Evolutionary conservation across 441 rosid genomes (phyloP).

Genomic region (Metrosideros polymorpha): DNA sequence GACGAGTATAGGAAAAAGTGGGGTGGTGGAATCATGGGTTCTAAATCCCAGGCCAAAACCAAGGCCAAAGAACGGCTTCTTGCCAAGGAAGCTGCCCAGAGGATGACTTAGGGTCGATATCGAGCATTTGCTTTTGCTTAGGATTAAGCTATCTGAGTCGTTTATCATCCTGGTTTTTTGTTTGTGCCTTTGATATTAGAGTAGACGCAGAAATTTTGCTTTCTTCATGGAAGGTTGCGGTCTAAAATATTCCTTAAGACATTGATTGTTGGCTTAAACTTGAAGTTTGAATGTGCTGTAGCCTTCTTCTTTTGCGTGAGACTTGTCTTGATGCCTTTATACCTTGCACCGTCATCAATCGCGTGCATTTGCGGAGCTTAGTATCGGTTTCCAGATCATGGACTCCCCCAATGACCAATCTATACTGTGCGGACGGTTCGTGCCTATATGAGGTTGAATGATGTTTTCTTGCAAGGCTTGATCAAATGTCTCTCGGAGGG

Average conservation of each 20-base stretch:
- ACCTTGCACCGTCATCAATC: not conserved
- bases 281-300: not conserved
- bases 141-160: not conserved
- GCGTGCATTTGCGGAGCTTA: not conserved
- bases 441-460: not conserved
- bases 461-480: not conserved
- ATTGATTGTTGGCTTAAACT: not conserved
- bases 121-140: not conserved
- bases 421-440: not conserved
- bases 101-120: not conserved
- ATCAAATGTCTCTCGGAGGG: not conserved
- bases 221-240: not conserved
- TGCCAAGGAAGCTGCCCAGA: constrained; percentile 3
- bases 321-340: not conserved
- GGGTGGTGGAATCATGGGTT: constrained; percentile 9
- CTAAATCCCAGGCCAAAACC: constrained; percentile 5
- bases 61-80: constrained; percentile 1
- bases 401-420: not conserved
- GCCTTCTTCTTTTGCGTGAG: not conserved
- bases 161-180: not conserved
- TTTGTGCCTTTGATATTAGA: not conserved
- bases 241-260: not conserved
- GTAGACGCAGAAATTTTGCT: not conserved
- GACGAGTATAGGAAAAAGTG: constrained; percentile 5
- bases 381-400: not conserved